Percentiles rank a stretch among this genome's conserved stretches.
These are phyloP conservation scores for Fusarium newnesense DNA, from an alignment of 2,329 filamentous ascomycete genomes.

Conservation along the genomic window DNA sequence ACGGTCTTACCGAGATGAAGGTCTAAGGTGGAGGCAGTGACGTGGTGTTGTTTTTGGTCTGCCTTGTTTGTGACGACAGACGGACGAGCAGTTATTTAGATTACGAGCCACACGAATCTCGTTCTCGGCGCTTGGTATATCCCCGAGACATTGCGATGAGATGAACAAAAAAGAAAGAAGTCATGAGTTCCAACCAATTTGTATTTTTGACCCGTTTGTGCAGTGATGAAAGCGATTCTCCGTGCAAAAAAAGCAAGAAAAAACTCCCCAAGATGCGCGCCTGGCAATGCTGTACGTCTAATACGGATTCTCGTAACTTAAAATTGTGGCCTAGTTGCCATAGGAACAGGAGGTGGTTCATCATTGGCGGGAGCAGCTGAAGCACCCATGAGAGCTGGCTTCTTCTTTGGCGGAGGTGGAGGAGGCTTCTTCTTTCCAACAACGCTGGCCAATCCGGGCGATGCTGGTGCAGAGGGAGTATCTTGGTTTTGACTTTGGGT, in stretches of 20 bases:
- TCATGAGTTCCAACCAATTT: conserved; percentile 29
- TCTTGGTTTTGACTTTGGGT: conserved; percentile 27
- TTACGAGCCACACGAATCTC: conserved; percentile 40
- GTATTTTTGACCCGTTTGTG: background rate
- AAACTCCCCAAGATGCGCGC: conserved; percentile 23
- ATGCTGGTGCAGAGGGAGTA: conserved; percentile 2
- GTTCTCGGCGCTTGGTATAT: conserved; percentile 37
- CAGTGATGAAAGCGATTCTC: conserved; percentile 1
- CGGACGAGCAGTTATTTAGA: conserved; percentile 33
- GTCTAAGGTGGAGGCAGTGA: conserved; percentile 68
- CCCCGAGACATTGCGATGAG: conserved; percentile 38
- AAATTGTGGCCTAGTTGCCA: conserved; percentile 61
- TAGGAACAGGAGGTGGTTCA: conserved; percentile 63
- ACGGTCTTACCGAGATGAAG: conserved; percentile 90
- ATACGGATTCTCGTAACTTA: conserved; percentile 35
- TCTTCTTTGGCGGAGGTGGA: conserved; percentile 65
- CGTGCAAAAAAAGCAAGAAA: background rate
- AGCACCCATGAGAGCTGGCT: conserved; percentile 50
- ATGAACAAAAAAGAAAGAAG: conserved; percentile 39
- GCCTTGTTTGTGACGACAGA: conserved; percentile 29
- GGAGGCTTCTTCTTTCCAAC: conserved; percentile 64
- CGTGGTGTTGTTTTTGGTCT: conserved; percentile 31
- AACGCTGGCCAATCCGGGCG: conserved; percentile 30
- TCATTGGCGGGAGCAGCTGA: conserved; percentile 42
- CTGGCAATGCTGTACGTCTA: conserved; percentile 18